Evolutionary conservation across 2,329 filamentous ascomycete species (phyloP), one percentile per base, ranked within the genome.

Genomic region (Xylogone sp.): DNA sequence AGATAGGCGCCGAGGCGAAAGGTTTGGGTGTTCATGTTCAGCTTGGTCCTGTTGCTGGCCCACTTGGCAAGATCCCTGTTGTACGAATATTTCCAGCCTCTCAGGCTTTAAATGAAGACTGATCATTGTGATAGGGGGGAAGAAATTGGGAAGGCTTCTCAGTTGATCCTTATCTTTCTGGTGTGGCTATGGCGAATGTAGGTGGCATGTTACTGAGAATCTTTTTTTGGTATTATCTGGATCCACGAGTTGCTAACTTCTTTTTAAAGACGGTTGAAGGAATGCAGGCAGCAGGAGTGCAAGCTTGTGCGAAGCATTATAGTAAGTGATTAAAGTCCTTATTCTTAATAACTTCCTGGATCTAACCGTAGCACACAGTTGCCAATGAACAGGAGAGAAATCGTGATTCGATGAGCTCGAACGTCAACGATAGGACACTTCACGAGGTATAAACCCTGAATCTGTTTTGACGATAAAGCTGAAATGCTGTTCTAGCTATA

Each of bases 61-160:
- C 89, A 0, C 66, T 95, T 2, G 90, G 90, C 7, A 83, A 88
- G 61, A 80, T 85, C 62, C 84, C 88, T 22, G 55, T 48, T 21
- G 61, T 59, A 50, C 12, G 52, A 27, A 27, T 47, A 47, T 20
- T 47, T 7, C 21, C 20, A 12, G 45, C 29, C 29, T 43, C 6
- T 39, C 13, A 71, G 71, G 1, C 68, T 71, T 65, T 67, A 4
- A 86, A 86, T 1, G 84, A 86, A 2, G 68, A 90, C 21, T 87
- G 87, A 22, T 79, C 85, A 52, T 72, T 77, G 45, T 79, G 82
- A 1, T 75, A 80, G 45, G 90, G 83, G 27, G 90, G 90, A 0
- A 76, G 90, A 34, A 91, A 90, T 64, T 95, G 89, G 89, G 90
- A 94, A 66, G 88, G 84, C 0, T 94, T 93, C 64, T 86, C 87